phyloP scores from a whole-genome alignment of 2,329 filamentous ascomycete species.

The Aspergillus brasiliensis region DNA sequence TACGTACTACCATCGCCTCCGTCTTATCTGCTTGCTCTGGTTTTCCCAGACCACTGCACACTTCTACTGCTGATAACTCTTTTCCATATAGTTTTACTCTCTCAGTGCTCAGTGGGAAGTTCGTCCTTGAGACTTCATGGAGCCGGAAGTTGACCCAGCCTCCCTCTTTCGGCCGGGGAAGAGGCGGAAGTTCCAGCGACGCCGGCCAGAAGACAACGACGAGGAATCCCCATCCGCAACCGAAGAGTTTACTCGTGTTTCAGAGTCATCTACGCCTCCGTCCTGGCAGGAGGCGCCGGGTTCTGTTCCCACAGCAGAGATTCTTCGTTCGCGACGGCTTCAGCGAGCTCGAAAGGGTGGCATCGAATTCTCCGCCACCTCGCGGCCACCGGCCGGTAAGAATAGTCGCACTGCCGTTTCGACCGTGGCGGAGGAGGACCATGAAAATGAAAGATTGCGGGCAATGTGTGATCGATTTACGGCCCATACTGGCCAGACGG shows the following conservation, averaged over 20 bases:
- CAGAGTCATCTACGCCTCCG: slow-evolving; percentile 13
- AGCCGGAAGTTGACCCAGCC: slow-evolving; percentile 24
- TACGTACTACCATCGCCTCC: background rate
- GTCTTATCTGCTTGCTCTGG: background rate
- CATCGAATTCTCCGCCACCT: slow-evolving; percentile 48
- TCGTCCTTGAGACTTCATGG: slow-evolving; percentile 26
- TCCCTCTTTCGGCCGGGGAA: slow-evolving; percentile 52
- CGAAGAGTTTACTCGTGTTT: slow-evolving; percentile 14
- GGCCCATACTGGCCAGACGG: slow-evolving; percentile 59
- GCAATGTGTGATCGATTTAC: slow-evolving; percentile 57
- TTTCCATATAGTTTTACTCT: background rate
- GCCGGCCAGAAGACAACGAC: slow-evolving; percentile 35
- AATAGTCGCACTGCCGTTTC: slow-evolving; percentile 20
- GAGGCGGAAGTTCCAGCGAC: slow-evolving; percentile 54
- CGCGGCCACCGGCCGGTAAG: slow-evolving; percentile 25
- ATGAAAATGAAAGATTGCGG: slow-evolving; percentile 38
- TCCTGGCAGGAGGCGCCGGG: slow-evolving; percentile 18
- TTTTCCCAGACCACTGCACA: background rate
- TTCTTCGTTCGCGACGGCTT: slow-evolving; percentile 43
- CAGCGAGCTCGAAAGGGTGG: slow-evolving; percentile 44
- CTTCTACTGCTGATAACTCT: too few relatives aligned
- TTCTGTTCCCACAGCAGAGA: slow-evolving; percentile 29
- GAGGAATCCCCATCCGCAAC: slow-evolving; percentile 13
- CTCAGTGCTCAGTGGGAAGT: background rate
- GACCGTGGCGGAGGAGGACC: slow-evolving; percentile 31